Percentiles rank a stretch among this genome's conserved stretches.
These are phyloP conservation scores for Coniochaeta sp. DNA, from an alignment of 2,329 filamentous ascomycete genomes.

Conservation along the genomic window DNA sequence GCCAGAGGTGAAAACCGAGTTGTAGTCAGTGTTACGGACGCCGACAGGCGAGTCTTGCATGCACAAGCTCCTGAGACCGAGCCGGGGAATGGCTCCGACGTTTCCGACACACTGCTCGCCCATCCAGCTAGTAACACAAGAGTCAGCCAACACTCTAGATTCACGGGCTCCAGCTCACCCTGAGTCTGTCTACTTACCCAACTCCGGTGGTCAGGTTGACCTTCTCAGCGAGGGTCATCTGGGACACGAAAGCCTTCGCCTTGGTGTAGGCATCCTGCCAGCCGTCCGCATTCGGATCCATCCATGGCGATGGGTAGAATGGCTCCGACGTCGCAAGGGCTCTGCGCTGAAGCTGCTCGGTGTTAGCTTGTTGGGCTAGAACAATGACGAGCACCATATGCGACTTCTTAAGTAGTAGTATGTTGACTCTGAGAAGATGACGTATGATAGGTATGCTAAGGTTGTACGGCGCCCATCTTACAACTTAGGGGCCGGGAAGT, in stretches of 20 bases:
- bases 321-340: conserved; percentile 41
- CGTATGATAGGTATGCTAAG: neutral
- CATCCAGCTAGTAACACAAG: conserved; percentile 44
- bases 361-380: conserved; percentile 13
- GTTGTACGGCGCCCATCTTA: neutral
- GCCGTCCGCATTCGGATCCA: conserved; percentile 59
- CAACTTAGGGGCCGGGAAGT: neutral
- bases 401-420: neutral
- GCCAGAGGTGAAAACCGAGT: conserved; percentile 73
- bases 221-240: conserved; percentile 79
- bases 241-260: conserved; percentile 72
- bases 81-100: conserved; percentile 58
- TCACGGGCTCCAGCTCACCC: neutral
- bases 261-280: conserved; percentile 72
- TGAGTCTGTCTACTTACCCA: conserved; percentile 46
- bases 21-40: conserved; percentile 69
- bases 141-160: neutral
- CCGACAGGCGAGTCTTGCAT: conserved; percentile 82
- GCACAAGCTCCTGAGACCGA: conserved; percentile 69
- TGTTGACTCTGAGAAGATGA: neutral
- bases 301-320: conserved; percentile 83
- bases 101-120: conserved; percentile 73
- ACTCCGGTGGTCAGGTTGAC: conserved; percentile 91
- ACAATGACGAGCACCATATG: neutral
- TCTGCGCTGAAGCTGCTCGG: conserved; percentile 13